phyloP scores from a whole-genome alignment of 23 red algal genomes.

The Gracilaria domingensis region DNA sequence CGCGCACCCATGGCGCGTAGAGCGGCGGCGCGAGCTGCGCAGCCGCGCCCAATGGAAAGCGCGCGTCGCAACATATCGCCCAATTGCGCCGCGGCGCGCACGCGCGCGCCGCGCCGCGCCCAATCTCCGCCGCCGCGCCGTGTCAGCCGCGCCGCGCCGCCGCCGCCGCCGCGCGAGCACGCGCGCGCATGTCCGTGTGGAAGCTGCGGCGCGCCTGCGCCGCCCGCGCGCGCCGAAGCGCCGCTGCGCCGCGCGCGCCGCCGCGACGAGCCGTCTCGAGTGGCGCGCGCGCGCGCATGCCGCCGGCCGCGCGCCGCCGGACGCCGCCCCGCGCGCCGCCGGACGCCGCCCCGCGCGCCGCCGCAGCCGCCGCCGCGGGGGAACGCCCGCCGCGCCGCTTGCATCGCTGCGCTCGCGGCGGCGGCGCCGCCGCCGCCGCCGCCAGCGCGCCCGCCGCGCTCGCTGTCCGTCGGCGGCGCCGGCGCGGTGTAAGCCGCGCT shows the following conservation, averaged over 20 bases:
- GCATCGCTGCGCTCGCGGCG: background rate
- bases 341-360: background rate
- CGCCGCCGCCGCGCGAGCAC: too few relatives aligned
- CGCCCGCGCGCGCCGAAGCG: too few relatives aligned
- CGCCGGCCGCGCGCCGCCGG: background rate
- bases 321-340: background rate
- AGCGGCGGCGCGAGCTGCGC: background rate
- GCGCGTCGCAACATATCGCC: background rate
- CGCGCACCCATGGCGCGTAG: background rate
- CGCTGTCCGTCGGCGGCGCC: background rate
- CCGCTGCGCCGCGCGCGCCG: too few relatives aligned
- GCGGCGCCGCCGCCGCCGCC: background rate
- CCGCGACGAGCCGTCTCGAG: background rate
- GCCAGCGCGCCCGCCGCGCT: too few relatives aligned
- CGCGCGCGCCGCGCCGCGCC: conserved; percentile 15
- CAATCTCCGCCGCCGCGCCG: background rate
- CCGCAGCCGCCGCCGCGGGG: background rate
- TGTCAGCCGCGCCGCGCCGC: background rate
- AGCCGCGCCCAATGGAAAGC: background rate
- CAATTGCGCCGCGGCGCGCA: background rate
- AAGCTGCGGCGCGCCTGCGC: background rate
- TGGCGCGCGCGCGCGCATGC: background rate
- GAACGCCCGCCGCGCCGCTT: background rate
- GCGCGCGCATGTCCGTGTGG: background rate
- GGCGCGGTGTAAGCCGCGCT: background rate